A percentile compares a stretch with the other conserved stretches of the same genome.
Evolutionary conservation across 345 rosid genomes (phyloP).

Genomic region (Firmiana major): DNA sequence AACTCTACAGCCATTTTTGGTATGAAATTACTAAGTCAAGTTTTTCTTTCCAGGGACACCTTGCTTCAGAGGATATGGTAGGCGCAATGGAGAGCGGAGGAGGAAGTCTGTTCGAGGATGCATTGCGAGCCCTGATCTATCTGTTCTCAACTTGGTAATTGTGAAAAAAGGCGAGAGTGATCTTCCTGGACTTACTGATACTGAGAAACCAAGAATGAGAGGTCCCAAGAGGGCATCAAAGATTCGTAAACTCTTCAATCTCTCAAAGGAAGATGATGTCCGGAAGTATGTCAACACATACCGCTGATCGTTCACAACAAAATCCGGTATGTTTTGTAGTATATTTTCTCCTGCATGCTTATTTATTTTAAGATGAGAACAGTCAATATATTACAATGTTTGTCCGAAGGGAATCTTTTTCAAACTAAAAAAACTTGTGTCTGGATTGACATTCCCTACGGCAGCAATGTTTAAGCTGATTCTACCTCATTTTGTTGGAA

Average conservation of each 20-base stretch:
- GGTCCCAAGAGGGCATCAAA: slow-evolving; percentile 53
- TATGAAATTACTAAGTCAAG: not conserved
- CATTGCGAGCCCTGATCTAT: slow-evolving; percentile 45
- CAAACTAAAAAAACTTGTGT: not conserved
- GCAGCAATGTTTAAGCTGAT: not conserved
- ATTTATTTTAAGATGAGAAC: not conserved
- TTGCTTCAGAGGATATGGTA: slow-evolving; percentile 45
- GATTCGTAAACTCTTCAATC: slow-evolving; percentile 43
- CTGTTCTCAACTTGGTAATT: slow-evolving; percentile 43
- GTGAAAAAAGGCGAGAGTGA: slow-evolving; percentile 41
- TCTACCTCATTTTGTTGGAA: not conserved
- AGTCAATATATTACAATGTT: too few relatives aligned
- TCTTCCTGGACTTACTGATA: slow-evolving; percentile 43
- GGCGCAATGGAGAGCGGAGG: slow-evolving; percentile 45
- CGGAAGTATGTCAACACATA: slow-evolving; percentile 49
- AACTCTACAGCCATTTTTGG: not conserved
- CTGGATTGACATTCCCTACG: not conserved
- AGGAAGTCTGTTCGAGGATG: slow-evolving; percentile 54
- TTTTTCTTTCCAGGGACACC: slow-evolving; percentile 31
- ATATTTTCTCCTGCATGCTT: not conserved
- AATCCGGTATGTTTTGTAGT: slow-evolving; percentile 26
- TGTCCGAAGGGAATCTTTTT: not conserved
- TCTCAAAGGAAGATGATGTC: slow-evolving; percentile 49
- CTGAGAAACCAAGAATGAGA: slow-evolving; percentile 48
- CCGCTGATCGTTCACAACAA: slow-evolving; percentile 42